Percentiles rank a stretch among this genome's conserved stretches.
These are phyloP conservation scores for Xylaria longipes DNA, from an alignment of 495 filamentous ascomycete species.

Conservation along the genomic window DNA sequence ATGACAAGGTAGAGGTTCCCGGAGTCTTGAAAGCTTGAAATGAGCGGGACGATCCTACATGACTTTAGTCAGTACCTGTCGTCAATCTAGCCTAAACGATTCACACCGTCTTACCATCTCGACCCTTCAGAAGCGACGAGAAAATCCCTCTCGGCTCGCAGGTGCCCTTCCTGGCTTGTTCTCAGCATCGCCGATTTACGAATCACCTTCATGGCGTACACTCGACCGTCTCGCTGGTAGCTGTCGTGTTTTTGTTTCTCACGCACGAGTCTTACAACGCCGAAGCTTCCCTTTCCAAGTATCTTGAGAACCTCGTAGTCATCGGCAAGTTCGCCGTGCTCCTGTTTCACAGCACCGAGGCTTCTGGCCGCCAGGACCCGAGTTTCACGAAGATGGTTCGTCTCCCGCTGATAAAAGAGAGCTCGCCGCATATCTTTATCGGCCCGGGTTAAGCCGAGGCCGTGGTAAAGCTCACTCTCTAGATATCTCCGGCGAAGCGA, in stretches of 20 bases:
- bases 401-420: conserved; percentile 70
- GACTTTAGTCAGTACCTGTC: neutral
- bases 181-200: conserved; percentile 89
- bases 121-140: conserved; percentile 83
- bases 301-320: conserved; percentile 82
- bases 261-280: conserved; percentile 83
- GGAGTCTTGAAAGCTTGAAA: conserved; percentile 87
- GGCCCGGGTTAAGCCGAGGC: conserved; percentile 56
- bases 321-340: conserved; percentile 40
- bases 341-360: conserved; percentile 39
- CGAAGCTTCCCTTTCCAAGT: conserved; percentile 96
- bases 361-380: conserved; percentile 71
- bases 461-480: conserved; percentile 65
- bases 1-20: conserved; percentile 88
- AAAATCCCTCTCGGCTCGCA: conserved; percentile 91
- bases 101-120: conserved; percentile 61
- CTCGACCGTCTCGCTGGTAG: conserved; percentile 44
- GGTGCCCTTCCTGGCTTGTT: conserved; percentile 88
- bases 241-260: conserved; percentile 54
- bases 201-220: conserved; percentile 97
- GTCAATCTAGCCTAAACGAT: neutral
- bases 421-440: conserved; percentile 61
- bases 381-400: conserved; percentile 74
- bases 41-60: conserved; percentile 75
- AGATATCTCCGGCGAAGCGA: conserved; percentile 70